These are phyloP conservation scores for Yarrowia sp. DNA, from an alignment of 805 yeast genomes.

Conservation along the genomic window DNA sequence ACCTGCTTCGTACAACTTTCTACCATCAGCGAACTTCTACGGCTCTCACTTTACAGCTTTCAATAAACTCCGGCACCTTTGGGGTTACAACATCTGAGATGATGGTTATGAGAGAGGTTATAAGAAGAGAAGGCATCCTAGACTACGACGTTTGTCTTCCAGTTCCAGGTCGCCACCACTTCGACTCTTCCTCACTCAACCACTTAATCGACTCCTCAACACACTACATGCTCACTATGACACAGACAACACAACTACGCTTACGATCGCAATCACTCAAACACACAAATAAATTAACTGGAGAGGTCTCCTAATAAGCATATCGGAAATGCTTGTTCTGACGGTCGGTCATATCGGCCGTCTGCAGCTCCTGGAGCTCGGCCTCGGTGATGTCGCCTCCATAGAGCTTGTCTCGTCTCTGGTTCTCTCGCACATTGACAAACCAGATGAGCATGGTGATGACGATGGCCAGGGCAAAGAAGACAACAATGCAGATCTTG, in stretches of 20 bases:
- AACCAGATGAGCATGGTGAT: slow-evolving; percentile 40
- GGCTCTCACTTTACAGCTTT: background rate
- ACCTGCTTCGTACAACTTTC: background rate
- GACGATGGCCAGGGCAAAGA: slow-evolving; percentile 47
- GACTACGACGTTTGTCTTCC: too few relatives aligned
- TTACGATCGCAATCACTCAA: background rate
- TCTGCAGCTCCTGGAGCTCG: slow-evolving; percentile 35
- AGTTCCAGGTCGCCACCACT: too few relatives aligned
- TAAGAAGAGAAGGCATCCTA: too few relatives aligned
- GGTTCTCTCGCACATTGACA: slow-evolving; percentile 45
- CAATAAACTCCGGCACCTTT: background rate
- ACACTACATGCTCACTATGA: background rate
- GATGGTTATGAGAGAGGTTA: background rate
- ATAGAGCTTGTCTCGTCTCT: slow-evolving; percentile 43
- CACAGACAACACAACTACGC: background rate
- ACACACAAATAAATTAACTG: too few relatives aligned
- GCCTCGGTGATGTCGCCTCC: slow-evolving; percentile 38
- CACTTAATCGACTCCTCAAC: background rate
- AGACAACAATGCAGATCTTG: slow-evolving; percentile 57
- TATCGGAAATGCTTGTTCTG: slow-evolving; percentile 57
- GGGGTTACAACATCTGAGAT: background rate
- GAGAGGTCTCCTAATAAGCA: too few relatives aligned
- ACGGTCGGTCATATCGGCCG: slow-evolving; percentile 50
- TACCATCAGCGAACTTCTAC: too few relatives aligned
- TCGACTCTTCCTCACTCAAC: too few relatives aligned